These are phyloP conservation scores for Lolium rigidum DNA, from an alignment of 176 grass and related monocot genomes.

Conservation along the genomic window DNA sequence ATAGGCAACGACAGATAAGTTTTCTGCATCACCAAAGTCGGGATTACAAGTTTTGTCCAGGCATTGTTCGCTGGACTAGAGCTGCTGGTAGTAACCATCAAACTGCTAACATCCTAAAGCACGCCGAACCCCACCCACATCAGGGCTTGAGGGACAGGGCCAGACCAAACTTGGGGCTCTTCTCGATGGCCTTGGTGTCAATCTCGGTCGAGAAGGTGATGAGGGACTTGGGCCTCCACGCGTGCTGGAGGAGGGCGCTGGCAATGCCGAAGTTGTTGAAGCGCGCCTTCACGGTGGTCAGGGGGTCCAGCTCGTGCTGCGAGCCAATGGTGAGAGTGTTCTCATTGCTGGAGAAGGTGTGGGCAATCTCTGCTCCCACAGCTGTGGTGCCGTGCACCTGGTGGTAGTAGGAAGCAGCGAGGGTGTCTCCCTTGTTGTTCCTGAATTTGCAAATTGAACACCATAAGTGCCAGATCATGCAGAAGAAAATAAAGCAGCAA, in stretches of 20 bases:
- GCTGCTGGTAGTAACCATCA: constrained; percentile 20
- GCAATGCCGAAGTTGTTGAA: constrained; percentile 75
- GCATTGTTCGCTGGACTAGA: constrained; percentile 43
- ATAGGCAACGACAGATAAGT: neutral
- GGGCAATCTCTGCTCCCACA: constrained; percentile 72
- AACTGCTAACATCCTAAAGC: constrained; percentile 47
- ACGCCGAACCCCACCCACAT: neutral
- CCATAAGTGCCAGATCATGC: neutral
- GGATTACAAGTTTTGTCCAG: constrained; percentile 39
- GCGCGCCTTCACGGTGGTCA: constrained; percentile 67
- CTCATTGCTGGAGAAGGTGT: constrained; percentile 70
- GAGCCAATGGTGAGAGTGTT: constrained; percentile 71
- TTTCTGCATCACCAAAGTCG: constrained; percentile 31
- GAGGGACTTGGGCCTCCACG: constrained; percentile 68
- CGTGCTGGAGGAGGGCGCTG: constrained; percentile 69
- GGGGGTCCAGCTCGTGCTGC: constrained; percentile 55
- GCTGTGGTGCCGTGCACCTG: constrained; percentile 55
- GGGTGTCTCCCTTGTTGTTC: constrained; percentile 67
- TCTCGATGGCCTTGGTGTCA: constrained; percentile 64
- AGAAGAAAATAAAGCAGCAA: neutral
- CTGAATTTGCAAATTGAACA: constrained; percentile 46
- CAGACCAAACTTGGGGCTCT: constrained; percentile 67
- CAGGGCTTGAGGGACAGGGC: constrained; percentile 68
- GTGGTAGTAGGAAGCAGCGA: constrained; percentile 82
- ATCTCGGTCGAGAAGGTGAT: constrained; percentile 72